A percentile compares a stretch with the other conserved stretches of the same genome.
Evolutionary conservation across 306 rosid species (phyloP).

Genomic region (Acmispon strigosus): DNA sequence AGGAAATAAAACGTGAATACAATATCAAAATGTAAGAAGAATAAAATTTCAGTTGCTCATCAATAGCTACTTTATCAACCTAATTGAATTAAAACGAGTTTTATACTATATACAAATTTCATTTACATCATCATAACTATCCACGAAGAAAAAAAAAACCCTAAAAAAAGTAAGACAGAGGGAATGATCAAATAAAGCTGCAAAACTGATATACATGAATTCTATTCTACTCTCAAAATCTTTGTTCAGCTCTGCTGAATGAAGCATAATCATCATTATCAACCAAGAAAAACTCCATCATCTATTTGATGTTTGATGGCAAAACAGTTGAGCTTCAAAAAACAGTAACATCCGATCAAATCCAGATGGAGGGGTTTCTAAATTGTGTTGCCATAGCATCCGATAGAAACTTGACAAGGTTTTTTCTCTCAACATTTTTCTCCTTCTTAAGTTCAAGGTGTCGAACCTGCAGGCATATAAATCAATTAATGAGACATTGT

Average conservation of each 20-base stretch:
- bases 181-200: background rate
- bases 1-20: too few relatives aligned
- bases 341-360: constrained; percentile 12
- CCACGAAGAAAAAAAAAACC: background rate
- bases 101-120: constrained; percentile 9
- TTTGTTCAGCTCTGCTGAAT: background rate
- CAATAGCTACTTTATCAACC: background rate
- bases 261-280: background rate
- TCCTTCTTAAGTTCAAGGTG: constrained; percentile 85
- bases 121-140: constrained; percentile 14
- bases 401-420: constrained; percentile 55
- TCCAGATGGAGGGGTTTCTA: constrained; percentile 81
- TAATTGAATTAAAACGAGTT: constrained; percentile 1
- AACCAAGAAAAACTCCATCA: constrained; percentile 16
- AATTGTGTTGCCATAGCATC: constrained; percentile 75
- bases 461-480: constrained; percentile 60
- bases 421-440: constrained; percentile 56
- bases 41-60: too few relatives aligned
- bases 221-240: background rate
- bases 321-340: constrained; percentile 4
- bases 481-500: constrained; percentile 12
- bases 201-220: constrained; percentile 19
- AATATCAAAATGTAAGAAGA: too few relatives aligned
- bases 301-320: constrained; percentile 1
- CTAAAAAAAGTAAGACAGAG: too few relatives aligned